Base-by-base conservation (phyloP, 2,329 filamentous ascomycete species). In the Didymella pinodella region DNA sequence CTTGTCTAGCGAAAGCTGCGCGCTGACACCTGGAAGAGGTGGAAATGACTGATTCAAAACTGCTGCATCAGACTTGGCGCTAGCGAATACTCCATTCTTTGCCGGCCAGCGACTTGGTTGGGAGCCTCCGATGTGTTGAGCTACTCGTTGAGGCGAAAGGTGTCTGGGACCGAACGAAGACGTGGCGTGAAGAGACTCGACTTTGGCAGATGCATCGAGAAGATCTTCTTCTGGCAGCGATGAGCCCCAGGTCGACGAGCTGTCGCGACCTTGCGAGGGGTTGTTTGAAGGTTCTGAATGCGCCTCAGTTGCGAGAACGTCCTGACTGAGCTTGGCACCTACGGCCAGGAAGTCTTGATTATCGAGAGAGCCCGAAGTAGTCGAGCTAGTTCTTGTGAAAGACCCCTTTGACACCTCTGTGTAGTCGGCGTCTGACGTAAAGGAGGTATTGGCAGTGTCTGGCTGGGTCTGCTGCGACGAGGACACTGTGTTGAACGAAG, bases 161-260 rank as follows among this genome's bases (percentile, higher is more conserved):
- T 18, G 48, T 28, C 34, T 41, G 5, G 10, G 38, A 2, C 8
- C 31, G 31, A 44, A 20, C 14, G 29, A 31, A 20, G 47, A 47
- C 14, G n/a, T 7, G 1, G 12, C 14, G 18, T 48, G 25, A 3
- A 40, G 4, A 12, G 48, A 41, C 36, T 73, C 69, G 3, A 65
- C 57, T 44, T 52, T 57, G 18, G 48, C 59, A 2, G 63, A 67
- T 26, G 48, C 60, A 25, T 66, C 50, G 2, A 59, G 25, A 25
- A 71, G 48, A 4, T 38, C 63, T 6, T 66, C 68, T 22, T 72
- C 69, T 38, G 72, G 64, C 1, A 74, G 46, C 3, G 56, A 59
- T 6, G 68, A 69, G 1, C 72, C 72, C 59, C 64, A 75, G 3
- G 65, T 70, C 3, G 71, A 69, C 2, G 63, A 65, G 36, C 61